phyloP scores from a whole-genome alignment of 345 rosid species.

The Eucalyptus curtisii region DNA sequence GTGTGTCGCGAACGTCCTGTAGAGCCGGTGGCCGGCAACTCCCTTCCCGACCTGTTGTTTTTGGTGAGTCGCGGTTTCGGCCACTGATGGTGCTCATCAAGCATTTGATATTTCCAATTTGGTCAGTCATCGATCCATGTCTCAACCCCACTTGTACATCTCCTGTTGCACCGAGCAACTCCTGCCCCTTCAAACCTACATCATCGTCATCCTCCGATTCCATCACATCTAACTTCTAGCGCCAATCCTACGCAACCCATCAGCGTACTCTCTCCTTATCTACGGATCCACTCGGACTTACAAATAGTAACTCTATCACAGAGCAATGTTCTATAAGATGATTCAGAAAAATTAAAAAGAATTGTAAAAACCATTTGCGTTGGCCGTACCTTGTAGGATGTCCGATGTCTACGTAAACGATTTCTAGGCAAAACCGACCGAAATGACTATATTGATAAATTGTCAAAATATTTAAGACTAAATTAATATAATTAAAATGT shows the following conservation, averaged over 20 bases:
- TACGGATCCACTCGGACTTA: not conserved
- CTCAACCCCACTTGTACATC: not conserved
- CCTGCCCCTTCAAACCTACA: not conserved
- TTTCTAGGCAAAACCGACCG: accelerated
- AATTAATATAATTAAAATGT: accelerated
- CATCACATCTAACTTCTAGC: not conserved
- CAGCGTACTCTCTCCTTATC: not conserved
- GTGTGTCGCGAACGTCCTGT: constrained; percentile 21
- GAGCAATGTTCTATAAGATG: not conserved
- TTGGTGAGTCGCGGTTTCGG: not conserved
- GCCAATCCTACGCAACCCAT: not conserved
- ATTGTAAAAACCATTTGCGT: no score
- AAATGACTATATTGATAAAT: no score
- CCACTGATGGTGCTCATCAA: constrained; percentile 5
- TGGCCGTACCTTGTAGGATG: not conserved
- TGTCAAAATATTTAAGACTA: accelerated
- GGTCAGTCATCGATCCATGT: not conserved
- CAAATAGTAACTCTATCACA: not conserved
- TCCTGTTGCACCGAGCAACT: not conserved
- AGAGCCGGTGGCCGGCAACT: constrained; percentile 16
- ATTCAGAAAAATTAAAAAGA: not conserved
- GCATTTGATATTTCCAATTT: not conserved
- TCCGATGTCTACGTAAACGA: accelerated
- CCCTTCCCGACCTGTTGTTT: not conserved
- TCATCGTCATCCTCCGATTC: not conserved